A percentile compares a stretch with the other conserved stretches of the same genome.
phyloP scores from a whole-genome alignment of 169 alveolate species.

The Plasmodium cynomolgi region DNA sequence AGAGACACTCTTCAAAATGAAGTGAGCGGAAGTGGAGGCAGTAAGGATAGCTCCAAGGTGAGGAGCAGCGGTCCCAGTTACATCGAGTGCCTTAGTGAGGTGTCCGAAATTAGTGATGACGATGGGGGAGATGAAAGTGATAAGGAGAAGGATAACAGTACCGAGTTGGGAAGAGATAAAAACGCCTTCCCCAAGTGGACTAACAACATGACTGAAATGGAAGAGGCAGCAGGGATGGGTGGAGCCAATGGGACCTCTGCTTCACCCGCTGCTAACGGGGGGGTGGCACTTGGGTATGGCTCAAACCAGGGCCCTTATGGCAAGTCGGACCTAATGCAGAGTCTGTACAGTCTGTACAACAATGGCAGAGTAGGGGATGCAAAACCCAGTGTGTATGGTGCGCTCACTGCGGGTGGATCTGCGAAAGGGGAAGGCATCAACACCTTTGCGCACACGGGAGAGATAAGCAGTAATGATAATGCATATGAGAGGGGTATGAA shows the following conservation, averaged over 20 bases:
- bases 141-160: neutral
- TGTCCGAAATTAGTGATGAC: slow-evolving; percentile 72
- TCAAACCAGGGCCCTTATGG: neutral
- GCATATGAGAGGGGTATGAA: neutral
- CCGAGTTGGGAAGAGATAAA: neutral
- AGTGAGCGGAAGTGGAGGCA: neutral
- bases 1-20: neutral
- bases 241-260: neutral
- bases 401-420: neutral
- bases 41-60: neutral
- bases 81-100: slow-evolving; percentile 69
- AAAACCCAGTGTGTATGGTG: neutral
- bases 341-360: neutral
- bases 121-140: neutral
- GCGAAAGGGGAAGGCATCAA: neutral
- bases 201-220: neutral
- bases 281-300: neutral
- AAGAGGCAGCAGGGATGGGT: neutral
- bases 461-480: neutral
- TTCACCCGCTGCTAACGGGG: neutral
- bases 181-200: neutral
- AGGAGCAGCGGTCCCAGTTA: neutral
- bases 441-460: neutral
- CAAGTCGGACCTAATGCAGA: neutral
- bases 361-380: neutral